Evolutionary conservation across 768 basidiomycete genomes (phyloP).

Genomic region (Pholiota conissans): DNA sequence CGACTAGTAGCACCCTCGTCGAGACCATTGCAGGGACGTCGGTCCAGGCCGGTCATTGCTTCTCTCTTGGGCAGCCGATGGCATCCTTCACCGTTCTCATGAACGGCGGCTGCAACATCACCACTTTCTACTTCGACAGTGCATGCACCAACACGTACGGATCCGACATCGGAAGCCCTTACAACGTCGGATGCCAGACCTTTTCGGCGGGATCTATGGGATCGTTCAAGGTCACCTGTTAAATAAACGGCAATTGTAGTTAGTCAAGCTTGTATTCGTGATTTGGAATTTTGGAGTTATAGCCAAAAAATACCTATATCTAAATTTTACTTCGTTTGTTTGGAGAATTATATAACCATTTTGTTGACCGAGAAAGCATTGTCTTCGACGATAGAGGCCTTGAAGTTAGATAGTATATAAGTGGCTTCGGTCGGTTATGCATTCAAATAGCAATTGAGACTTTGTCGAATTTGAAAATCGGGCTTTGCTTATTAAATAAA

Average conservation of each 20-base stretch:
- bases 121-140: not conserved
- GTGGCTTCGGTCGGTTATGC: no score
- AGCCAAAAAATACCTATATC: no score
- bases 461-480: no score
- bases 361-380: no score
- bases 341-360: no score
- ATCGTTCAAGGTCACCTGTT: slow-evolving; percentile 3
- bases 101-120: not conserved
- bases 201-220: not conserved
- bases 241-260: not conserved
- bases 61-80: not conserved
- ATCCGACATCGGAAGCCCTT: not conserved
- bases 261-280: no score
- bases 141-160: not conserved
- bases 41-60: not conserved
- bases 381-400: no score
- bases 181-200: not conserved
- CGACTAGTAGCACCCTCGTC: slow-evolving; percentile 2
- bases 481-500: no score
- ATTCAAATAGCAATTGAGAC: no score
- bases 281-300: no score
- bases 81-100: not conserved
- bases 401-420: no score
- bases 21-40: not conserved
- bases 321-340: no score